These are phyloP conservation scores for Xylariaceae sp. DNA, from an alignment of 2,329 filamentous ascomycete species.

Conservation along the genomic window DNA sequence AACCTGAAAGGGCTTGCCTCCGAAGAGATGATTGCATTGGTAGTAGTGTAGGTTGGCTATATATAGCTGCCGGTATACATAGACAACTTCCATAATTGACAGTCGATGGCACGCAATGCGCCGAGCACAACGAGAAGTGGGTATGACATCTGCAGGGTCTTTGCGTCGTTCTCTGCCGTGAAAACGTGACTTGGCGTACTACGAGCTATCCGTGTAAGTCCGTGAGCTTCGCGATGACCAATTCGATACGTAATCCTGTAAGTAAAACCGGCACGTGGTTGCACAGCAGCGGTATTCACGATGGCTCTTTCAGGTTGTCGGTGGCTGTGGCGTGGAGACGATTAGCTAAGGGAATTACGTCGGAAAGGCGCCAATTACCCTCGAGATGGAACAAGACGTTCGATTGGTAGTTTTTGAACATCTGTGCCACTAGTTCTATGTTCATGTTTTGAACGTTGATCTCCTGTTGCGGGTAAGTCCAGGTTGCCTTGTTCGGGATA, in stretches of 20 bases:
- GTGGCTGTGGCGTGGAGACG: conserved; percentile 59
- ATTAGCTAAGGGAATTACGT: not conserved
- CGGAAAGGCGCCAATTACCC: conserved; percentile 51
- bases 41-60: no score
- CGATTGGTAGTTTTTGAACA: conserved; percentile 99
- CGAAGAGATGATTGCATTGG: no score
- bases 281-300: conserved; percentile 39
- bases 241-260: not conserved
- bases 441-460: conserved; percentile 99
- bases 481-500: not conserved
- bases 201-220: not conserved
- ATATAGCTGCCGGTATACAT: no score
- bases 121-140: not conserved
- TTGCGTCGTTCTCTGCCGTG: not conserved
- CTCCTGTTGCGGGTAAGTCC: conserved; percentile 53
- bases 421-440: conserved; percentile 93
- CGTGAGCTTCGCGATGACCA: no score
- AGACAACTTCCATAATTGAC: no score
- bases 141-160: not conserved
- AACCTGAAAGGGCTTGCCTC: no score
- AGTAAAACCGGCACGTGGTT: not conserved
- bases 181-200: not conserved
- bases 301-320: conserved; percentile 75
- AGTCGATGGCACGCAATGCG: no score
- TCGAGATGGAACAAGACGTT: conserved; percentile 97